These are phyloP conservation scores for Plasmodium reichenowi DNA, from an alignment of 169 alveolate species.

Conservation along the genomic window DNA sequence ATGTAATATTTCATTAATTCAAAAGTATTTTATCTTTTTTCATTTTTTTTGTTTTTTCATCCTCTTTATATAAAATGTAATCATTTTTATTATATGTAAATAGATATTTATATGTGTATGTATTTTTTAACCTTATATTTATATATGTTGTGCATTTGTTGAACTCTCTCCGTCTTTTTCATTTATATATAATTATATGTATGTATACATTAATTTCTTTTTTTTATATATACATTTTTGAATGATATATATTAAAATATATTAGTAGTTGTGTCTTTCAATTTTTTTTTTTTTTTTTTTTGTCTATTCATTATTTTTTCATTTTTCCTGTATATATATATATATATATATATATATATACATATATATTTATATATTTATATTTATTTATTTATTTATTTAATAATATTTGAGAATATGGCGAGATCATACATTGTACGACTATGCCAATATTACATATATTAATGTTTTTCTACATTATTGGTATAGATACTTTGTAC, in stretches of 20 bases:
- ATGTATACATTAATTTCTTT: not conserved
- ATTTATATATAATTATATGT: not conserved
- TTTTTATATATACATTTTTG: not conserved
- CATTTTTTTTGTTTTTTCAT: no score
- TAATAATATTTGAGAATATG: not conserved
- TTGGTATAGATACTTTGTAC: not conserved
- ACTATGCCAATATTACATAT: constrained; percentile 22
- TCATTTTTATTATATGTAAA: no score
- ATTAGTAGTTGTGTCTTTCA: not conserved
- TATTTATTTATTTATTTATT: not conserved
- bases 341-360: not conserved
- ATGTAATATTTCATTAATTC: no score
- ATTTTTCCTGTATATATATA: not conserved
- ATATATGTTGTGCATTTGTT: no score
- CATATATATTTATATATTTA: not conserved
- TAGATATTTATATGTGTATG: no score
- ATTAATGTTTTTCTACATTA: constrained; percentile 2
- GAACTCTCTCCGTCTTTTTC: no score
- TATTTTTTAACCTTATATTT: no score
- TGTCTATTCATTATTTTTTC: no score
- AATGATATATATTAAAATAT: not conserved
- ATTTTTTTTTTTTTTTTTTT: not conserved
- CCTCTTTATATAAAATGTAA: no score
- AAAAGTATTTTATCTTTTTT: no score
- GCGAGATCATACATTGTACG: not conserved